These are phyloP conservation scores for Aspergillus fructus DNA, from an alignment of 2,329 filamentous ascomycete species.

Conservation along the genomic window DNA sequence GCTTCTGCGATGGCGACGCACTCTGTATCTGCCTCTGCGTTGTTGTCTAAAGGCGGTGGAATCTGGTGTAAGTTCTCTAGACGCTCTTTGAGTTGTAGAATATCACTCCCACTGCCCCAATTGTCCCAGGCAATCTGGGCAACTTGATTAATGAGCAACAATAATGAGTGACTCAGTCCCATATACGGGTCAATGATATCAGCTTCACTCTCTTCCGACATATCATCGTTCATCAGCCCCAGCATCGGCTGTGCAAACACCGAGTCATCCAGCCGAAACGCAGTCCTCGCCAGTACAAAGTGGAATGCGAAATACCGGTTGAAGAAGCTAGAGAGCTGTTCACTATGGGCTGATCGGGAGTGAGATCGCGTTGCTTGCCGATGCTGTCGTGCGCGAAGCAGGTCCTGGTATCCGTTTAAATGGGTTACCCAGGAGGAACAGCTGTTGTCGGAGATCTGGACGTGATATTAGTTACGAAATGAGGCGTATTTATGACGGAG, in stretches of 20 bases:
- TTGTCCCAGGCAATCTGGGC: neutral
- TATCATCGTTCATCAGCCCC: too few species aligned
- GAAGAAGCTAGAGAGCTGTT: conserved; percentile 23
- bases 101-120: neutral
- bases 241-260: neutral
- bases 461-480: too few species aligned
- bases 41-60: neutral
- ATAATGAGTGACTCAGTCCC: neutral
- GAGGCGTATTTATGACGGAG: fast-evolving
- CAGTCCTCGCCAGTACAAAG: conserved; percentile 27
- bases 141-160: neutral
- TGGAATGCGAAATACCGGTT: conserved; percentile 29
- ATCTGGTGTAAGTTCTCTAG: neutral
- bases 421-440: conserved; percentile 28
- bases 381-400: conserved; percentile 8
- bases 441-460: conserved; percentile 27
- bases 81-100: neutral
- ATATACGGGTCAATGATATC: neutral
- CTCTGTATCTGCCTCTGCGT: neutral
- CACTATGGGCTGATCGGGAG: conserved; percentile 12
- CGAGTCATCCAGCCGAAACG: conserved; percentile 18
- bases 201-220: too few species aligned
- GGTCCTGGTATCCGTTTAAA: conserved; percentile 24
- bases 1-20: neutral
- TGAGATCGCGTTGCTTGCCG: too few species aligned